Evolutionary conservation across 228 moss, liverwort and hornwort species (phyloP).

Genomic region (Sphagnum magellanicum): DNA sequence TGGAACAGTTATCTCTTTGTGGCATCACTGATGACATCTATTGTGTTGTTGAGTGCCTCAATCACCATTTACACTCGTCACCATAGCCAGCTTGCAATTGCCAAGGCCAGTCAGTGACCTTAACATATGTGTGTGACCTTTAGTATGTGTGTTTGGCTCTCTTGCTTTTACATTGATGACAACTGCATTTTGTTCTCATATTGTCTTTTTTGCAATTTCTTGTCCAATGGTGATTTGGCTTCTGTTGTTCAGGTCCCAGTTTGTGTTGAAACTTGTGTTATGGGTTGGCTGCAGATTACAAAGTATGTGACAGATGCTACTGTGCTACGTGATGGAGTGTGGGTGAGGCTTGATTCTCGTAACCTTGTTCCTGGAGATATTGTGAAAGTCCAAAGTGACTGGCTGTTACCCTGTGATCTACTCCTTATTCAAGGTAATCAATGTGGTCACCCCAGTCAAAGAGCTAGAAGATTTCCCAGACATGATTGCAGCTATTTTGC

Average conservation of each 20-base stretch:
- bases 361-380: conserved; percentile 78
- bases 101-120: conserved; percentile 28
- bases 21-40: conserved; percentile 56
- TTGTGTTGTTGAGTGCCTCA: conserved; percentile 67
- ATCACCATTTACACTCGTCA: conserved; percentile 67
- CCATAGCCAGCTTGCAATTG: conserved; percentile 50
- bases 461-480: not conserved
- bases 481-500: not conserved
- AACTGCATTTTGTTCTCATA: too few species aligned
- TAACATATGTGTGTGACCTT: not conserved
- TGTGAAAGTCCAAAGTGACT: conserved; percentile 51
- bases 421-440: conserved; percentile 50
- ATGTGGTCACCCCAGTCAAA: too few species aligned
- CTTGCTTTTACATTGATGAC: not conserved
- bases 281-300: conserved; percentile 39
- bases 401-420: conserved; percentile 70
- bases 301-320: conserved; percentile 49
- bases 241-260: too few species aligned
- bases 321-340: conserved; percentile 51
- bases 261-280: too few species aligned
- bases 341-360: conserved; percentile 39
- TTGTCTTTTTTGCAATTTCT: too few species aligned
- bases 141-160: not conserved
- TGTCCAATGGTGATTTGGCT: too few species aligned
- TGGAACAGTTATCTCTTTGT: conserved; percentile 88